Evolutionary conservation across 2,329 filamentous ascomycete genomes (phyloP).

Genomic region (Sclerotinia nivalis): DNA sequence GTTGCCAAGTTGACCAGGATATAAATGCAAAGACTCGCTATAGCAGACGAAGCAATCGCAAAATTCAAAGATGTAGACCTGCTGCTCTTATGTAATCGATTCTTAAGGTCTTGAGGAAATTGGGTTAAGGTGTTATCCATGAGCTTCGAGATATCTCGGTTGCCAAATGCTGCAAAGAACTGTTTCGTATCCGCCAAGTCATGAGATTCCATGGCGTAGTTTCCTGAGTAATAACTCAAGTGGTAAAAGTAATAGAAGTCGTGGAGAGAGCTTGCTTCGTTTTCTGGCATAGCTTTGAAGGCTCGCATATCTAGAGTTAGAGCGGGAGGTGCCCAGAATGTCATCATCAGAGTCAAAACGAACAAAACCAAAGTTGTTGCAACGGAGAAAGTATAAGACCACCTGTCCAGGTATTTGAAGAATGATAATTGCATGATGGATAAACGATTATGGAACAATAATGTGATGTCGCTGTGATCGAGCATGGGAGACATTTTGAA

Average conservation of each 20-base stretch:
- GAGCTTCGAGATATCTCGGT: not conserved
- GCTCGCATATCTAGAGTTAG: not conserved
- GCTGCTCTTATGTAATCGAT: not conserved
- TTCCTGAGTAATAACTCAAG: not conserved
- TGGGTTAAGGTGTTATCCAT: not conserved
- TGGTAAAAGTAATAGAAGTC: not conserved
- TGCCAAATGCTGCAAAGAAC: not conserved
- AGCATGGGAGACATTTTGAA: not conserved
- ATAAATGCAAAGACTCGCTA: not conserved
- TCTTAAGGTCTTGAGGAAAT: not conserved
- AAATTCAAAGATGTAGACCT: not conserved
- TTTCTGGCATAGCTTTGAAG: not conserved
- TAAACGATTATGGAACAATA: not conserved
- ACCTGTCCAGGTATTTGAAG: not conserved
- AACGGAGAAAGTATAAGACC: not conserved
- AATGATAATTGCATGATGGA: not conserved
- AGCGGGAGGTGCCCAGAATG: not conserved
- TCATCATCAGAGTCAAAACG: not conserved
- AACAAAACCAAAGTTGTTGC: not conserved
- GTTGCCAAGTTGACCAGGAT: not conserved
- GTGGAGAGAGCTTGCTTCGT: not conserved
- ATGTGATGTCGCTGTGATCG: not conserved
- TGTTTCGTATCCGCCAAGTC: not conserved
- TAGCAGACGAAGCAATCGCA: not conserved
- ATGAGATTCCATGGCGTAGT: not conserved